phyloP scores from a whole-genome alignment of 2,329 filamentous ascomycete genomes.

The Alternaria sp. region DNA sequence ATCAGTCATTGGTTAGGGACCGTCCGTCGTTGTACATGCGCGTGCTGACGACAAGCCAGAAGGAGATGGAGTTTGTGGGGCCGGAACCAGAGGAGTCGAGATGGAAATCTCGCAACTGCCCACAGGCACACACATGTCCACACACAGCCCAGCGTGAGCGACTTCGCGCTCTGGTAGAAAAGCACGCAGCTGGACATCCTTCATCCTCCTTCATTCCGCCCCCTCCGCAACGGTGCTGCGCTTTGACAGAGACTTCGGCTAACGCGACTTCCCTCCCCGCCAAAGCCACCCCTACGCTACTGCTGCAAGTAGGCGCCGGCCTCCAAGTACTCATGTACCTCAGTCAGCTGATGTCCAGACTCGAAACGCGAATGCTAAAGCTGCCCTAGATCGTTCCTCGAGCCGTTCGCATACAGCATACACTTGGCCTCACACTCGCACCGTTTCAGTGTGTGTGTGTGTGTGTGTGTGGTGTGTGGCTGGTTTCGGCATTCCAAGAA shows the following conservation, averaged over 20 bases:
- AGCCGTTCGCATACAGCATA: slow-evolving; percentile 10
- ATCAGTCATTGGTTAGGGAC: slow-evolving; percentile 3
- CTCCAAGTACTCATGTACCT: slow-evolving; percentile 4
- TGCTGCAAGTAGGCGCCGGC: slow-evolving; percentile 6
- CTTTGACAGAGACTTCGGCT: slow-evolving; percentile 9
- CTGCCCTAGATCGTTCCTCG: neutral
- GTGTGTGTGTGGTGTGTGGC: slow-evolving; percentile 14
- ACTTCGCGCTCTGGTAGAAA: neutral
- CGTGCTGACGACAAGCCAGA: slow-evolving; percentile 25
- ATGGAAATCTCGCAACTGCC: slow-evolving; percentile 2
- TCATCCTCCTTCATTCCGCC: neutral
- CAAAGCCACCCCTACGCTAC: slow-evolving; percentile 7
- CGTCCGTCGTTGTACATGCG: slow-evolving; percentile 8
- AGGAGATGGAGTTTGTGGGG: slow-evolving; percentile 10
- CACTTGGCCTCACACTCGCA: slow-evolving; percentile 8
- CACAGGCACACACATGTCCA: neutral
- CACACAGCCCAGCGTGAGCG: slow-evolving; percentile 4
- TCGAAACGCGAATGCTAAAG: slow-evolving; percentile 1
- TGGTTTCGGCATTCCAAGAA: slow-evolving; percentile 17
- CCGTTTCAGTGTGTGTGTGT: slow-evolving; percentile 7
- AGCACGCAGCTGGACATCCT: slow-evolving; percentile 2
- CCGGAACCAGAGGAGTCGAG: slow-evolving; percentile 20
- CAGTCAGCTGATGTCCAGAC: slow-evolving; percentile 8
- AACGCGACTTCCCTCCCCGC: slow-evolving; percentile 10
- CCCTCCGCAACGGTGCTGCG: neutral